Evolutionary conservation across 495 filamentous ascomycete genomes (phyloP).

Genomic region (Parathielavia hyrcaniae): DNA sequence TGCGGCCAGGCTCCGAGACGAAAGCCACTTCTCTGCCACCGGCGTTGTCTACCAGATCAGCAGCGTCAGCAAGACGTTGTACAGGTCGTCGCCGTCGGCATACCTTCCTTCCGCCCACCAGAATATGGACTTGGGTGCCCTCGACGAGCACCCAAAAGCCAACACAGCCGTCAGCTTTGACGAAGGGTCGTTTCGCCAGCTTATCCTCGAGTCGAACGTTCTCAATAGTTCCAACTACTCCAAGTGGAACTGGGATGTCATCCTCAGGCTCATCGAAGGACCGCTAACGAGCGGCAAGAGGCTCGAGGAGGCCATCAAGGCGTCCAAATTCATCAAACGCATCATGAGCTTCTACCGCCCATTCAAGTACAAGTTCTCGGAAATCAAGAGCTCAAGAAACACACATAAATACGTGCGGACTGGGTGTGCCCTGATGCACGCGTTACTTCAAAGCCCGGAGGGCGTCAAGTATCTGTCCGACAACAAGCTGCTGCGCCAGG

Average conservation of each 20-base stretch:
- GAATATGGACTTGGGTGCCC: constrained; percentile 37
- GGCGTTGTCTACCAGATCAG: constrained; percentile 94
- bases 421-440: constrained; percentile 80
- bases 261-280: constrained; percentile 85
- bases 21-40: constrained; percentile 71
- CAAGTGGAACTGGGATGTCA: constrained; percentile 96
- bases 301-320: constrained; percentile 89
- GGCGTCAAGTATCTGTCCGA: constrained; percentile 79
- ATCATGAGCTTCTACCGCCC: constrained; percentile 91
- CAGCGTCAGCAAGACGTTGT: constrained; percentile 89
- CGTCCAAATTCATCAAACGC: constrained; percentile 89
- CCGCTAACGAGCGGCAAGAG: constrained; percentile 87
- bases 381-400: constrained; percentile 76
- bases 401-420: constrained; percentile 91
- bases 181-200: constrained; percentile 76
- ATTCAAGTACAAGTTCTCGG: constrained; percentile 92
- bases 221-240: constrained; percentile 75
- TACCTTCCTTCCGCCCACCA: constrained; percentile 36
- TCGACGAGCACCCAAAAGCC: constrained; percentile 63
- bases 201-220: constrained; percentile 81
- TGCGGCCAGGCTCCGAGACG: constrained; percentile 61
- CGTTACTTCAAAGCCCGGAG: constrained; percentile 74
- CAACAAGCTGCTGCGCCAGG: constrained; percentile 85
- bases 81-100: constrained; percentile 58
- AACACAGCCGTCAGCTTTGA: constrained; percentile 71